Base-by-base conservation (phyloP, 257 asterid species). In the Solanum pinnatisectum region DNA sequence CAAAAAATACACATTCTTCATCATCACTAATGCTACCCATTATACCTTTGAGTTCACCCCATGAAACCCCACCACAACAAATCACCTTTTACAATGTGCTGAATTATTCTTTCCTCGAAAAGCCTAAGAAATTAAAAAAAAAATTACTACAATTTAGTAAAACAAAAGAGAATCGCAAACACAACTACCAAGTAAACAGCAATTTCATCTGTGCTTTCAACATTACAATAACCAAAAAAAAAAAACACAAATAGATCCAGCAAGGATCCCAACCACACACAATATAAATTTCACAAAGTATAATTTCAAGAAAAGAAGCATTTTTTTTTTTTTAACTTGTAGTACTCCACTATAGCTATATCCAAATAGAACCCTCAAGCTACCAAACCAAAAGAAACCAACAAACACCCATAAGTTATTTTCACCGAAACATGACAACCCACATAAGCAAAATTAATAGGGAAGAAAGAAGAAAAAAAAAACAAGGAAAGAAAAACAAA, bases 261-360 rank as follows among this genome's bases (percentile, higher is more conserved):
- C 99, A 94, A 90, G 95, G 94, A 95, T 96, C 96, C 98, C 97
- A 91, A 94, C 92, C 67, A 56, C 20, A 27, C 25, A 16, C 85
- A 27, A 49, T 30, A 30, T 82, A 82, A 59, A 79, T 30, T 73
- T 87, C 89, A 89, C 86, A 90, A 71, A 79, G 87, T 56, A 86
- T 49, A 91, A 84, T 90, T 91, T 89, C 90, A 81, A 81, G 67
- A 30, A 49, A 82, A 18, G 20, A 65, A 49, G 14, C 30, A n/a
- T n/a, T 16, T 25, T 27, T 81, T 18, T 25, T 56, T 59, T 59
- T 5, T 5, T 5, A 8, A 46, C 39, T 44, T 25, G 35, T 35
- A 23, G 71, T 63, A 35, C 32, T 71, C 59, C 35, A n/a, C 13
- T 39, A 77, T 79, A 13, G 63, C 56, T 76, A 78, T 44, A 78